Evolutionary conservation across 2,329 filamentous ascomycete genomes (phyloP).

Genomic region (Alternaria sp.): DNA sequence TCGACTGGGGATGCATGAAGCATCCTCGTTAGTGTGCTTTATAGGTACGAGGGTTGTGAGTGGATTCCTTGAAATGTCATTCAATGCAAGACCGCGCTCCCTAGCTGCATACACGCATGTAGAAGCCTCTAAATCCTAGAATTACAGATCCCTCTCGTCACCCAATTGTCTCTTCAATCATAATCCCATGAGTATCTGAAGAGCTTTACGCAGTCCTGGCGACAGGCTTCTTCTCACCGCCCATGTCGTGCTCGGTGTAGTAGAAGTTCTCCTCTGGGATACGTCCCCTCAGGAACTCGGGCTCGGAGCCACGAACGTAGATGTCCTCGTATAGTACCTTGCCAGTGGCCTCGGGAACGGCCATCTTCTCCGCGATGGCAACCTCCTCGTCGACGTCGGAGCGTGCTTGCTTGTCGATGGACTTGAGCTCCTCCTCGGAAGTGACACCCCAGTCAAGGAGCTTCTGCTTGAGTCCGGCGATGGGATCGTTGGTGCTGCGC

Average conservation of each 20-base stretch:
- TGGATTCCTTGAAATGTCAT: slow-evolving; percentile 7
- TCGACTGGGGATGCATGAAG: neutral
- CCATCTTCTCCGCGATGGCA: slow-evolving; percentile 87
- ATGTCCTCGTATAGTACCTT: slow-evolving; percentile 96
- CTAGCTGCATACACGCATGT: slow-evolving; percentile 23
- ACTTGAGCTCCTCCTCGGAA: slow-evolving; percentile 94
- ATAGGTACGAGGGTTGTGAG: neutral
- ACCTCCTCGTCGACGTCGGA: slow-evolving; percentile 88
- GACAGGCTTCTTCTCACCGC: slow-evolving; percentile 44
- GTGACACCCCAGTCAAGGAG: slow-evolving; percentile 94
- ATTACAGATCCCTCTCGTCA: slow-evolving; percentile 30
- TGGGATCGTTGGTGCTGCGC: slow-evolving; percentile 98
- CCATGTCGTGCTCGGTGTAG: slow-evolving; percentile 61
- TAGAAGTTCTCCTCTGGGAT: slow-evolving; percentile 94
- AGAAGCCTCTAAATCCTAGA: slow-evolving; percentile 35
- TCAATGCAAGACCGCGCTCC: slow-evolving; percentile 18
- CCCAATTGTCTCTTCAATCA: slow-evolving; percentile 1
- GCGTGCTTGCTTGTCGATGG: slow-evolving; percentile 92
- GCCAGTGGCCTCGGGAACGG: slow-evolving; percentile 76
- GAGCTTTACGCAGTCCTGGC: slow-evolving; percentile 44
- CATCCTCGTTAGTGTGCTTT: neutral
- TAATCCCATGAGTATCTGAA: neutral
- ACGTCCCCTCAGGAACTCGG: slow-evolving; percentile 84
- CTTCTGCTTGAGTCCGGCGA: slow-evolving; percentile 97
- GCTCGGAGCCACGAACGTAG: slow-evolving; percentile 89